Base-by-base conservation (phyloP, 176 grass and related monocot species). In the Cenchrus americanus region DNA sequence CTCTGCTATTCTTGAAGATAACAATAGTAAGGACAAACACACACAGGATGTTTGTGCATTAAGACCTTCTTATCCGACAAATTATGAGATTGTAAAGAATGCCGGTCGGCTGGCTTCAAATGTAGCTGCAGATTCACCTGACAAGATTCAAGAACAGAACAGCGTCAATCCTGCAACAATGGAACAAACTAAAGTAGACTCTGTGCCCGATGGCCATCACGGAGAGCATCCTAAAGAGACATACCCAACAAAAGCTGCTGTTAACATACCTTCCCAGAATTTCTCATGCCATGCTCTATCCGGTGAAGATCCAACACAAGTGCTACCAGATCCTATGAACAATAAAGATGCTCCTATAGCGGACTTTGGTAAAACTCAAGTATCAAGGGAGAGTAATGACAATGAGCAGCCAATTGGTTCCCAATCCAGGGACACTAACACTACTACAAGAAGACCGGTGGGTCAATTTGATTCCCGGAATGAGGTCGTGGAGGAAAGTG, bases 381-480 rank as follows among this genome's bases (percentile, higher is more conserved):
- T 82, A 43, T 74, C 79, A 54, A 88, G 73, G 54, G 82, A 90
- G 80, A 80, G 80, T 83, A 90, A 80, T 77, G 84, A 79, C 69
- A 71, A 34, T 78, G 75, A 44, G 64, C 65, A 71, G 62, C 73
- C 52, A 46, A 72, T 77, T 79, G 84, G 88, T 88, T 92, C 61
- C 49, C 90, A 88, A 84, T 91, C 92, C 78, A 87, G 64, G 66
- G 90, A 84, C 75, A 79, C 66, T 21, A 93, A 83, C 58, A 76
- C 80, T 82, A 83, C 85, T 60, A 91, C 87, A 55, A 86, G 84
- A 71, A 81, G 53, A 60, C 40, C 60, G 52, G 17, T 62, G 71
- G 53, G 34, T 53, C 80, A 76, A 55, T 75, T 83, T 67, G 74
- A 75, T 76, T 77, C 75, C 43, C 44, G 54, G 79, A 88, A 83